A percentile compares a stretch with the other conserved stretches of the same genome.
Conservation (phyloP, 2,329 filamentous ascomycete genomes). For the Mycogone perniciosa region DNA sequence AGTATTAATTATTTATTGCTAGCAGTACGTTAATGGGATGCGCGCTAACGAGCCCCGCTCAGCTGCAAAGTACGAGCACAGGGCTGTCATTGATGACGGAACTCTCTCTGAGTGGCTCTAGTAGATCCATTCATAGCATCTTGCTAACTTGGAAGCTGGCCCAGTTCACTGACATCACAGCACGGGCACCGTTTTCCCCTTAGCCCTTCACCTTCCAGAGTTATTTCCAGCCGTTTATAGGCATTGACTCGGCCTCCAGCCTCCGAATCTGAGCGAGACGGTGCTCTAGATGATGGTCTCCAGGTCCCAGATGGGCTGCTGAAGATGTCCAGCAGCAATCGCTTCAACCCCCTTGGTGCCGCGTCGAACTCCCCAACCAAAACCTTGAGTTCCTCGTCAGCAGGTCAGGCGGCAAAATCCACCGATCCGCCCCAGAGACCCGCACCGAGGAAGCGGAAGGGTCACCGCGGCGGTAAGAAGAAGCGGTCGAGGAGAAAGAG, state of each 20-base stretch:
- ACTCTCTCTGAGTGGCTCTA: too few species aligned
- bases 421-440: constrained; percentile 13
- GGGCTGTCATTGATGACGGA: too few species aligned
- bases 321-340: constrained; percentile 22
- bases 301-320: constrained; percentile 3
- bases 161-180: too few species aligned
- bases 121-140: too few species aligned
- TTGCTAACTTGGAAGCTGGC: too few species aligned
- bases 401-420: constrained; percentile 5
- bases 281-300: constrained; percentile 5
- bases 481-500: constrained; percentile 71
- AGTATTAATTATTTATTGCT: too few species aligned
- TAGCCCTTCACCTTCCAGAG: too few species aligned
- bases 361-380: constrained; percentile 12
- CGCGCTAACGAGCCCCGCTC: too few species aligned
- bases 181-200: too few species aligned
- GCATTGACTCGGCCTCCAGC: neutral
- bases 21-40: too few species aligned
- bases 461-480: constrained; percentile 72
- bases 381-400: constrained; percentile 4
- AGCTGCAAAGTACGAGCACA: too few species aligned
- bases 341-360: constrained; percentile 22
- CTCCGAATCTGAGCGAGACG: neutral
- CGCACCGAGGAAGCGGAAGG: constrained; percentile 55
- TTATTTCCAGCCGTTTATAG: too few species aligned